These are phyloP conservation scores for Coniferiporia weirii DNA, from an alignment of 1,284 basidiomycete genomes.

Conservation along the genomic window DNA sequence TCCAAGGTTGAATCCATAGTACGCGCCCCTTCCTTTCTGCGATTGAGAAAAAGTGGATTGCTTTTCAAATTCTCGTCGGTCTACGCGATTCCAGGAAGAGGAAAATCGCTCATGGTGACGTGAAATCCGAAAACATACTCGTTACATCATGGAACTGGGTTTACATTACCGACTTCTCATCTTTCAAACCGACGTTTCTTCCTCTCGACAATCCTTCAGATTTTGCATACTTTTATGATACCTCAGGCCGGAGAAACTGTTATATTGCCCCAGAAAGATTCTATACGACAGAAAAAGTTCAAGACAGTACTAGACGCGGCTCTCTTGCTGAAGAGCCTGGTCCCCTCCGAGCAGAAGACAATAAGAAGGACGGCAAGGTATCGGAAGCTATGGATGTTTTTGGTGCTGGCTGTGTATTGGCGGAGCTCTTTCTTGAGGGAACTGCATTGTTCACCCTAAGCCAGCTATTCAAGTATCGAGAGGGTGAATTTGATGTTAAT, in stretches of 20 bases:
- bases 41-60: slow-evolving; percentile 98
- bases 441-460: slow-evolving; percentile 91
- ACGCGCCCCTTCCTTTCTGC: slow-evolving; percentile 90
- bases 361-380: slow-evolving; percentile 69
- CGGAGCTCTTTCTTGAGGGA: slow-evolving; percentile 95
- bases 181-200: slow-evolving; percentile 94
- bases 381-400: slow-evolving; percentile 99
- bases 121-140: slow-evolving; percentile 97
- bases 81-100: slow-evolving; percentile 79
- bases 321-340: slow-evolving; percentile 35
- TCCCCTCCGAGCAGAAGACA: slow-evolving; percentile 38
- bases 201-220: slow-evolving; percentile 97
- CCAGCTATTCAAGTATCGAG: slow-evolving; percentile 93
- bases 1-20: slow-evolving; percentile 38
- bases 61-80: slow-evolving; percentile 87
- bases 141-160: slow-evolving; percentile 96
- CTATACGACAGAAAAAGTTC: slow-evolving; percentile 68
- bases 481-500: slow-evolving; percentile 79
- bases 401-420: slow-evolving; percentile 91
- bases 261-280: slow-evolving; percentile 97
- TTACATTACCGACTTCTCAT: slow-evolving; percentile 94
- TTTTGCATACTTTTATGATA: slow-evolving; percentile 98
- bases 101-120: slow-evolving; percentile 91
- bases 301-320: slow-evolving; percentile 34
- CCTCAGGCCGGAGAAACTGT: slow-evolving; percentile 87